These are phyloP conservation scores for Lophiotrema nucula DNA, from an alignment of 495 filamentous ascomycete species.

Conservation along the genomic window DNA sequence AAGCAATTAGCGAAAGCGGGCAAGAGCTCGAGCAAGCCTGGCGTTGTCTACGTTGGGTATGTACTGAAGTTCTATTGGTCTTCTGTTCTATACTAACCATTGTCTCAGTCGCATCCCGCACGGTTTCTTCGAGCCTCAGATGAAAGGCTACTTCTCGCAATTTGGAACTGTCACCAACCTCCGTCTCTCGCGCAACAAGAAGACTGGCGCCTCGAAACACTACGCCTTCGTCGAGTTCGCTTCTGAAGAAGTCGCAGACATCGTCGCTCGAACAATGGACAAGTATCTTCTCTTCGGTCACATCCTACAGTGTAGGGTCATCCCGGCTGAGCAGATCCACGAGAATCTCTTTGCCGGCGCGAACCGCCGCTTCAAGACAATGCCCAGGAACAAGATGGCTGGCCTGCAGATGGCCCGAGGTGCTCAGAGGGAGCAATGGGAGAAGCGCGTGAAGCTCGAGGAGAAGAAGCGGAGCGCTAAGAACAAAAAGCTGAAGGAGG, in stretches of 20 bases:
- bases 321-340: constrained; percentile 74
- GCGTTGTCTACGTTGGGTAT: constrained; percentile 80
- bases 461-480: constrained; percentile 63
- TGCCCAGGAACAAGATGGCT: constrained; percentile 81
- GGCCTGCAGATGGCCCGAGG: constrained; percentile 69
- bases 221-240: constrained; percentile 92
- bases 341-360: constrained; percentile 80
- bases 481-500: constrained; percentile 67
- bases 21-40: constrained; percentile 55
- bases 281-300: constrained; percentile 95
- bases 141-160: constrained; percentile 91
- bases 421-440: constrained; percentile 71
- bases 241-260: constrained; percentile 72
- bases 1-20: constrained; percentile 58
- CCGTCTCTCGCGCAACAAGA: constrained; percentile 84
- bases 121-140: constrained; percentile 96
- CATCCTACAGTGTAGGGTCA: constrained; percentile 78
- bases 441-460: constrained; percentile 67
- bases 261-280: constrained; percentile 92
- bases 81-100: no score
- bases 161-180: constrained; percentile 82
- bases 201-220: constrained; percentile 84
- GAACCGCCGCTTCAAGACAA: constrained; percentile 80
- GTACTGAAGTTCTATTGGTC: constrained; percentile 26
- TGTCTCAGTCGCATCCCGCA: constrained; percentile 76